Evolutionary conservation across 2,329 filamentous ascomycete genomes (phyloP), one percentile per base, ranked within the genome.

Genomic region (Leptographium wingfieldii): DNA sequence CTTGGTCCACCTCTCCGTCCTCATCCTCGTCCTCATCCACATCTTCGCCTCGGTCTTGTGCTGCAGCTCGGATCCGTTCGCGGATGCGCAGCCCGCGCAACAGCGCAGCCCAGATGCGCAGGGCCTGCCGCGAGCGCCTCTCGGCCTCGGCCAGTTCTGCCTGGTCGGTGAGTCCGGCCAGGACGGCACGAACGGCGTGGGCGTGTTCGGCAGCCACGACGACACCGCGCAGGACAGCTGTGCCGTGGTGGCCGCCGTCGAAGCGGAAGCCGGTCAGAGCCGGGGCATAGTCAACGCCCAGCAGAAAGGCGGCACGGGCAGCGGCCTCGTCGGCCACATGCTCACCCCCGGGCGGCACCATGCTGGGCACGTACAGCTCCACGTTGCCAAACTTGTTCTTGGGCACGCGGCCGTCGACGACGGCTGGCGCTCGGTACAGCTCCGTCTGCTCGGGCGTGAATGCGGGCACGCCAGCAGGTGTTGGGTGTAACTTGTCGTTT

Each of bases 311-410:
- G 1, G 92, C 92, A 57, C 81, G 81, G 1, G 81, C 76, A 1
- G 88, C 86, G 57, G 86, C 67, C 55, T 80, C 73, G 61, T 78
- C 73, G 6, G 72, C 67, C 29, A 97, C 75, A 70, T 97, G 90
- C 2, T 84, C 80, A 1, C 89, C 92, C 0, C 94, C 92, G 49
- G 74, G 73, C 0, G 94, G 94, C 0, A 97, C 79, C 94, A 99
- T 97, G 63, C 84, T 90, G 0, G 90, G 86, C 12, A 96, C 91
- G 69, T 92, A 97, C 48, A 95, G 81, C 68, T 97, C 94, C 61
- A 97, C 86, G 68, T 99, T 99, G 12, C 91, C 91, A 71, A 90
- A 99, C 22, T 87, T 85, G 69, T 99, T 99, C 73, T 90, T 92
- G 0, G 94, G 92, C 1, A 97, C 80, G 14, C 78, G 77, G 0